Evolutionary conservation across 106 monocot genomes (phyloP), one percentile per base, ranked within the genome.

Genomic region (Iris macrosiphon): DNA sequence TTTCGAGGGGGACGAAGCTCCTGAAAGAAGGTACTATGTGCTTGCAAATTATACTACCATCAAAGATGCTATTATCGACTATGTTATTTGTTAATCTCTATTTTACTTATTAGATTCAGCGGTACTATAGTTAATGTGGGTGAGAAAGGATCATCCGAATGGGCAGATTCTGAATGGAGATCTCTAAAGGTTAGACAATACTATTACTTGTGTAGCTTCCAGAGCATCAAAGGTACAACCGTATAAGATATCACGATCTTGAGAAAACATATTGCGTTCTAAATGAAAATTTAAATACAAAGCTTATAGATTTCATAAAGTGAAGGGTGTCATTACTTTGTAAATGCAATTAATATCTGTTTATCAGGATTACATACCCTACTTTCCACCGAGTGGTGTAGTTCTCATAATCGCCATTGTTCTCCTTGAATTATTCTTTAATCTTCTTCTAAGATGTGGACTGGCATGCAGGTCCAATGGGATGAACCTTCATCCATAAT

Each of bases 1-100:
- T 61, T 91, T 91, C 67, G 85, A 91, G 57, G 91, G 91, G 21
- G 91, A 91, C 25, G 91, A 91, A 64, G 78, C 85, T 52, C 81
- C 81, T 14, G 91, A 91, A 49, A 78, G 73, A 75, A 81, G 70
- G 91, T 91, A 81, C 56, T 32, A 12, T 12, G 3, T 1, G 23
- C 22, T 63, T 27, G 25, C n/a, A 17, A 11, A 8, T 64, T 26
- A 32, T 43, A 3, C 7, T 26, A 14, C 20, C 31, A 2, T 10
- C 3, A 0, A 0, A 23, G 4, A 14, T 11, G 33, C 7, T 19
- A 15, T 15, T 2, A 41, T 11, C 3, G 41, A 41, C 12, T 41
- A 15, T 41, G 7, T 41, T 41, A 41, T 41, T 15, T 8, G 3
- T 41, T 2, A 41, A 15, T 8, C 41, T 41, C 9, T 41, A 41